Conservation (phyloP, 306 rosid genomes). For the Rubus parviflorus region DNA sequence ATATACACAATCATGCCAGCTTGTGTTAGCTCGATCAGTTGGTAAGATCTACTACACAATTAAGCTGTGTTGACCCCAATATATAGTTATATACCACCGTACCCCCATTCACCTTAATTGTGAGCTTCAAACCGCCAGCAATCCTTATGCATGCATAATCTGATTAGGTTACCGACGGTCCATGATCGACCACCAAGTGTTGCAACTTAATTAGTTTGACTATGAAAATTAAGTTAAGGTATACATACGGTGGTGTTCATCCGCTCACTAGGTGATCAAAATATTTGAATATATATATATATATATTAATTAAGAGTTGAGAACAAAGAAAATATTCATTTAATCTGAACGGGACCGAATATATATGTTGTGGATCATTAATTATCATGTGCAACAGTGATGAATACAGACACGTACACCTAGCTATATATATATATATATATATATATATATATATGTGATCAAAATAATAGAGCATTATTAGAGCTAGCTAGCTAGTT, state of each 20-base stretch:
- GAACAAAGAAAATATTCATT: too few relatives aligned
- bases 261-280: too few relatives aligned
- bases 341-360: too few relatives aligned
- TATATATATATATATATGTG: too few relatives aligned
- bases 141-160: not conserved
- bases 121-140: too few relatives aligned
- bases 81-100: too few relatives aligned
- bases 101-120: not conserved
- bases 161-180: constrained; percentile 1
- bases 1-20: not conserved
- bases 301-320: too few relatives aligned
- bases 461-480: too few relatives aligned
- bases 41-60: constrained; percentile 6
- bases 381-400: not conserved
- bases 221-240: not conserved
- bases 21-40: not conserved
- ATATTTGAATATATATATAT: too few relatives aligned
- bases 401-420: not conserved
- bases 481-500: not conserved
- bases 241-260: too few relatives aligned
- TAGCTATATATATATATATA: too few relatives aligned
- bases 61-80: constrained; percentile 10
- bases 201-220: not conserved
- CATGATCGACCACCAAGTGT: not conserved
- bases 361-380: too few relatives aligned